Evolutionary conservation across 148 eudicot species (phyloP), one percentile per base, ranked within the genome.

Genomic region (Vaccinium corymbosum): DNA sequence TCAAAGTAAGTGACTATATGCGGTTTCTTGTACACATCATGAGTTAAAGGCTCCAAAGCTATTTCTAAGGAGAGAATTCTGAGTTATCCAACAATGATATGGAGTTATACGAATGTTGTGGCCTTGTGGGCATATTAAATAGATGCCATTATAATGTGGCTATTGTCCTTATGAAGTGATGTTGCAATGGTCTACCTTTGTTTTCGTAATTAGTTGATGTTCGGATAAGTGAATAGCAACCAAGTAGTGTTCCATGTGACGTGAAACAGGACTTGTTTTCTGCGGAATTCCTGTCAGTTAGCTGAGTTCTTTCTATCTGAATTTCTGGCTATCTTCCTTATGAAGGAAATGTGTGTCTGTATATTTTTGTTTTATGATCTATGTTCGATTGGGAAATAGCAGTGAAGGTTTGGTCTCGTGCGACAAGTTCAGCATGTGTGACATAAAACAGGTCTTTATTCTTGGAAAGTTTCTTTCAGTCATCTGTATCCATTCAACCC

Each of bases 1-100:
- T 88, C 97, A 93, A 84, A 92, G 95, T 94, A 49, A 80, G 89
- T 87, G 59, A 81, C 73, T 35, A 12, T 64, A 35, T 20, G 17
- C 56, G 29, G 25, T 20, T 68, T 86, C 52, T 14, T 19, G 17
- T 68, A 51, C 64, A 20, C 13, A n/a, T 48, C 72, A 46, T 20
- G 6, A 22, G 32, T 51, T 50, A 57, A 59, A 72, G 2, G 75
- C 74, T 80, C 49, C 38, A 52, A 80, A 80, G 19, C 56, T 55
- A 70, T 61, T 70, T n/a, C 7, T 64, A 7, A 64, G 4, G 25
- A 59, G 56, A 29, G 7, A 77, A 56, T 15, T 5, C 16, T 35
- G 49, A 35, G 68, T 17, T 1, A 2, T 79, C 22, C 66, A 53
- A 56, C 42, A 19, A 32, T 55, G 42, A 13, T 25, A 68, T 27